Conservation (phyloP, 2,329 filamentous ascomycete species). For the Phaeosphaeriaceae sp. region DNA sequence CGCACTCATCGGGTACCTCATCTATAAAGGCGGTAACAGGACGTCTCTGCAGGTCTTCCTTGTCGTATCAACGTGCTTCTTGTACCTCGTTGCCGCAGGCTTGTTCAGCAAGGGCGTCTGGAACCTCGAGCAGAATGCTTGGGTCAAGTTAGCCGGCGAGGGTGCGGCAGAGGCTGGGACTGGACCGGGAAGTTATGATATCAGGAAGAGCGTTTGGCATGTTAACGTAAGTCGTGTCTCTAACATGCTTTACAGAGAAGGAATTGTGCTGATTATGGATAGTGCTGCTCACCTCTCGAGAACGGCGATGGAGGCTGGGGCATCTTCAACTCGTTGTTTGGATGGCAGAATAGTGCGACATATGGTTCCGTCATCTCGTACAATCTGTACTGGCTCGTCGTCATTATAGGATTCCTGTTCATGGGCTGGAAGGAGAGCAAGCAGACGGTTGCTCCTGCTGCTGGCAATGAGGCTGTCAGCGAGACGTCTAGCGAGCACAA, state of each 20-base stretch:
- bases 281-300: constrained; percentile 79
- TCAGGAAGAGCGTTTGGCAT: constrained; percentile 80
- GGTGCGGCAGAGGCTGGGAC: constrained; percentile 68
- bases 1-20: constrained; percentile 69
- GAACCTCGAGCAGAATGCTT: constrained; percentile 73
- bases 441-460: constrained; percentile 1
- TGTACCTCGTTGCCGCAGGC: constrained; percentile 84
- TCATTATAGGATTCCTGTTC: constrained; percentile 69
- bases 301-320: constrained; percentile 83
- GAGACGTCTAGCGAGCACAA: constrained; percentile 24
- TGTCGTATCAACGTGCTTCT: constrained; percentile 79
- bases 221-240: constrained; percentile 67
- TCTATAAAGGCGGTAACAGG: constrained; percentile 78
- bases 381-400: constrained; percentile 83
- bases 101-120: constrained; percentile 80
- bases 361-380: constrained; percentile 88
- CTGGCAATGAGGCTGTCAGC: constrained; percentile 10
- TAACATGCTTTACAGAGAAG: neutral
- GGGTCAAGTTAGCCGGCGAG: constrained; percentile 69
- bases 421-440: constrained; percentile 72
- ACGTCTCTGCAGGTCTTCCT: constrained; percentile 77
- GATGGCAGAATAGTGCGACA: constrained; percentile 88
- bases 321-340: constrained; percentile 84
- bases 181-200: constrained; percentile 81
- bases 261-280: neutral